phyloP scores from a whole-genome alignment of 768 basidiomycete species.

The Kwoniella dendrophila region DNA sequence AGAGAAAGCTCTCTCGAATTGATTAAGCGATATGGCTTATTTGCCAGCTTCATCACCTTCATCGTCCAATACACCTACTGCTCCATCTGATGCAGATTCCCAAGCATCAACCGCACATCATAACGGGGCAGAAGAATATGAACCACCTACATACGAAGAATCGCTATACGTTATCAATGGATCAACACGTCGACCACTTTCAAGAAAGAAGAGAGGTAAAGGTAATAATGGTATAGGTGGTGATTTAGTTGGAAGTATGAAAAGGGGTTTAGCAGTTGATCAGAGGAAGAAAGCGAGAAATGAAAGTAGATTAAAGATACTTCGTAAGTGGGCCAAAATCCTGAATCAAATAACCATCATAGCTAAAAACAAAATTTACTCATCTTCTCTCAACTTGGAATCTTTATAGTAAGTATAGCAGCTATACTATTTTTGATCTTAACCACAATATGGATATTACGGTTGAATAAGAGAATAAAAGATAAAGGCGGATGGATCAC shows the following conservation, averaged over 20 bases:
- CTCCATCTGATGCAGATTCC: not conserved
- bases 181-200: not conserved
- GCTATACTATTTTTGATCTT: slow-evolving; percentile 11
- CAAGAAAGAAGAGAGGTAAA: not conserved
- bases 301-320: slow-evolving; percentile 5
- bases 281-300: not conserved
- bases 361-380: not conserved
- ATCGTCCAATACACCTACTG: not conserved
- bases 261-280: slow-evolving; percentile 4
- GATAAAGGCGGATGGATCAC: slow-evolving; percentile 11
- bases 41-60: slow-evolving; percentile 1
- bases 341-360: too few species aligned
- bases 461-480: slow-evolving; percentile 11
- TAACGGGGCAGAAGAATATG: too few species aligned
- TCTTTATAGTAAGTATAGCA: slow-evolving; percentile 19
- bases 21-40: not conserved
- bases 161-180: not conserved
- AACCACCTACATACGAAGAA: not conserved
- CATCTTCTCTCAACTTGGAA: not conserved
- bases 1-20: too few species aligned
- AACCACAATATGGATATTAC: slow-evolving; percentile 15
- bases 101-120: too few species aligned
- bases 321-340: slow-evolving; percentile 18
- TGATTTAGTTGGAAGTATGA: slow-evolving; percentile 27
- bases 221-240: slow-evolving; percentile 16